Base-by-base conservation (phyloP, 345 rosid genomes). In the Jatropha curcas region DNA sequence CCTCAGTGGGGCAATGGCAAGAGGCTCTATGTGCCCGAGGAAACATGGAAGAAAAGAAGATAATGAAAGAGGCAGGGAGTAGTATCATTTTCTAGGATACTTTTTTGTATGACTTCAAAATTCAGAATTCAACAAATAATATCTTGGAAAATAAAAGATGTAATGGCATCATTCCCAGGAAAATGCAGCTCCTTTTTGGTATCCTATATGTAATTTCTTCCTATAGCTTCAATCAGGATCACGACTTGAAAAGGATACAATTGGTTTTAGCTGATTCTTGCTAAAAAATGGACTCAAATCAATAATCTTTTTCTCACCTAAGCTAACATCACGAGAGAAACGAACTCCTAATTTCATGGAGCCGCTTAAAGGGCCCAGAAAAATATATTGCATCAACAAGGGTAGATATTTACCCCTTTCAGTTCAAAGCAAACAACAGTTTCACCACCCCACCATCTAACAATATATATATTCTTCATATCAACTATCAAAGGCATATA, bases 1-100 rank as follows among this genome's bases (percentile, higher is more conserved):
- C 72, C 55, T 81, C 78, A 16, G 52, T 41, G 11, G 84, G 87
- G 68, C 56, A 78, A 55, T 77, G 83, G 84, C 57, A 50, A 24
- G 81, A 76, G 52, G 82, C 78, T 20, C 62, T 25, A 65, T 64
- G 27, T 4, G 66, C 74, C 13, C 25, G 84, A 16, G 57, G 71
- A 30, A 67, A 56, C 39, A 65, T 78, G 78, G 75, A 64, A 31
- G 17, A 71, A 46, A 60, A 72, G 62, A 64, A 70, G 4, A 24
- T 60, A 11, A 41, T 56, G 64, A 74, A 81, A 51, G 64, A 56
- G 48, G 73, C 79, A 7, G 81, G 76, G 7, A 31, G 45, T 7
- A 60, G 76, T 14, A 56, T 48, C 34, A 56, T 70, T 35, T 67
- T 48, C 0, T 48, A 74, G 22, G 22, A 52, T 24, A n/a, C 13